Evolutionary conservation across 1,284 basidiomycete species (phyloP), one percentile per base, ranked within the genome.

Genomic region (Ganoderma boninense): DNA sequence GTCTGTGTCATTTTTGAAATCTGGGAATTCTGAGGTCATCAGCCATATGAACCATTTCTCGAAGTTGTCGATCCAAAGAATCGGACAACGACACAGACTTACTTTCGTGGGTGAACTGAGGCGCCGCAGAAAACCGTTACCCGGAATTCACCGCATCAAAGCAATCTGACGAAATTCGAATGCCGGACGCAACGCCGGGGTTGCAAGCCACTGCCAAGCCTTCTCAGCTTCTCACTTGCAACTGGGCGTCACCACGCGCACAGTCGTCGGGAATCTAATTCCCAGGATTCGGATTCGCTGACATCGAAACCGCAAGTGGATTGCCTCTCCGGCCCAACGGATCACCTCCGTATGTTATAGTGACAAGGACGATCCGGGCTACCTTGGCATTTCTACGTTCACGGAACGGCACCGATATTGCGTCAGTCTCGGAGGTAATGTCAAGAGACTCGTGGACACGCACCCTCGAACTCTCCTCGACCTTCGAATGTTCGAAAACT

Each of bases 391-490:
- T 20, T 35, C 54, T 16, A 29, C 5, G 54, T 26, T 20, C 29
- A 35, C 7, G 54, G 14, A 18, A 57, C 32, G 18, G 54, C 54
- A 57, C 26, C 32, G 18, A 57, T 18, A 57, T 57, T 57, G 29
- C 16, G 54, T 57, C 18, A 57, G 54, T 57, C 23, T 29, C 29
- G 32, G 29, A 35, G 32, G 54, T 35, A 57, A 18, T 29, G 54
- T 35, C 13, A 29, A 20, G 29, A 32, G 26, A 32, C 54, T 57
- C 18, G 54, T 29, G 7, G 49, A 35, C 11, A 35, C 29, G 32
- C 54, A 57, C 54, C 54, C 54, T 35, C 54, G 20, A 35, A 57
- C 26, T 57, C 26, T 57, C 54, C 54, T 57, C 54, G 29, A 57
- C 1, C 54, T 57, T 57, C 54, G 13, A 56, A 16, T 14, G 16